These are phyloP conservation scores for Alternaria conjuncta DNA, from an alignment of 2,329 filamentous ascomycete genomes.

Conservation along the genomic window DNA sequence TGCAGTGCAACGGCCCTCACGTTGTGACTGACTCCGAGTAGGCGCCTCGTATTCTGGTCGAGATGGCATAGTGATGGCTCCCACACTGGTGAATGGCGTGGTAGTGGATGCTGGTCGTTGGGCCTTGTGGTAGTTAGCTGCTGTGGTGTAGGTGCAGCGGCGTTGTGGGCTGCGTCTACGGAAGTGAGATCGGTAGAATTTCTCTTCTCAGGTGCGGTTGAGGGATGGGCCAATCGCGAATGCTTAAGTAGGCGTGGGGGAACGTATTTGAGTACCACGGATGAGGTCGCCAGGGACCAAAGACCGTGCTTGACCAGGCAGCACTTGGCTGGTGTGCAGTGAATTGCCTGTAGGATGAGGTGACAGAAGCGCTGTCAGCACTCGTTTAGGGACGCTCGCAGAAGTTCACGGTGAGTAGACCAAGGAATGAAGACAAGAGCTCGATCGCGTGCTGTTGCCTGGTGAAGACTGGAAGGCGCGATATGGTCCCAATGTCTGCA, in stretches of 20 bases:
- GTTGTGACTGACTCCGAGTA: not conserved
- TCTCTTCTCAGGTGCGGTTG: not conserved
- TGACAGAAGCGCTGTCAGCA: not conserved
- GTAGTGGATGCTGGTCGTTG: not conserved
- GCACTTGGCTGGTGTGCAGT: not conserved
- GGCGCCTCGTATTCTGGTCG: not conserved
- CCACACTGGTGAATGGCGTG: not conserved
- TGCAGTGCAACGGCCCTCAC: not conserved
- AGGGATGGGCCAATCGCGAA: not conserved
- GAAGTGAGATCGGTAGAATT: not conserved
- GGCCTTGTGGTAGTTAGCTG: not conserved
- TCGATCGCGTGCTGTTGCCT: not conserved
- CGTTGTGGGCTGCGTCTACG: not conserved
- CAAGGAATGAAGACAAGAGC: not conserved
- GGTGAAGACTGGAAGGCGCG: not conserved
- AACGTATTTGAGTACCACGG: not conserved
- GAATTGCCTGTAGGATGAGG: not conserved
- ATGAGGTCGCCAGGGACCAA: not conserved
- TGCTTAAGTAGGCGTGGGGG: not conserved
- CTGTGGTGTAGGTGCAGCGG: not conserved
- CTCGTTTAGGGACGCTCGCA: not conserved
- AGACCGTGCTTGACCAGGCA: not conserved
- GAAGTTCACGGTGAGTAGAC: not conserved
- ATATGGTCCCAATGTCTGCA: not conserved
- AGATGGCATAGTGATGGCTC: not conserved